A percentile compares a stretch with the other conserved stretches of the same genome.
phyloP scores from a whole-genome alignment of 1,139 yeast genomes.

The Geotrichum cucujoidarum region DNA sequence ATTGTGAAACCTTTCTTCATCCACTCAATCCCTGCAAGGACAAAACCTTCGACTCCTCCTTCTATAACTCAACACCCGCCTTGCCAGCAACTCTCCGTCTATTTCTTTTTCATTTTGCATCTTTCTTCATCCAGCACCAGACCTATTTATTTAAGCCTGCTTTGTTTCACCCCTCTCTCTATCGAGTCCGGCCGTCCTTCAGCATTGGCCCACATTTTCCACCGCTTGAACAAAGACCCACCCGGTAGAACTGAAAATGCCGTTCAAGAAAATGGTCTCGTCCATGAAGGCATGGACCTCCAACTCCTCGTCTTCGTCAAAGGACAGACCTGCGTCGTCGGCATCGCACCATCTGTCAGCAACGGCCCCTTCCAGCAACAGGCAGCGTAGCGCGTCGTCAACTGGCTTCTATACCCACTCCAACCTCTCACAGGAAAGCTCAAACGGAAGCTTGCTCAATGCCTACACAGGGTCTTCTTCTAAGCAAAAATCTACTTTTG shows the following conservation, averaged over 20 bases:
- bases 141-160: too few species aligned
- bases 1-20: too few species aligned
- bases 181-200: too few species aligned
- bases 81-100: too few species aligned
- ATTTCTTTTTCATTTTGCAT: too few species aligned
- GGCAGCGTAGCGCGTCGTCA: slow-evolving; percentile 5
- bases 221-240: too few species aligned
- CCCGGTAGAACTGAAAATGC: background rate
- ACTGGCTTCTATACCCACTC: background rate
- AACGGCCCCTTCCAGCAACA: background rate
- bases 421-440: slow-evolving; percentile 1
- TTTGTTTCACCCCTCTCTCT: too few species aligned
- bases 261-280: slow-evolving; percentile 1
- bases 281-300: slow-evolving; percentile 1
- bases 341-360: background rate
- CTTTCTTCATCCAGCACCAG: too few species aligned
- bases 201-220: too few species aligned
- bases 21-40: too few species aligned
- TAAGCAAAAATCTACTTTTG: background rate
- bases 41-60: too few species aligned
- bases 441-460: slow-evolving; percentile 1
- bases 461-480: slow-evolving; percentile 1
- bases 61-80: too few species aligned
- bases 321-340: background rate
- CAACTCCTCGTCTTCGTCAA: background rate